Evolutionary conservation across 2,329 filamentous ascomycete species (phyloP).

Genomic region (Trichoderma arundinaceum): DNA sequence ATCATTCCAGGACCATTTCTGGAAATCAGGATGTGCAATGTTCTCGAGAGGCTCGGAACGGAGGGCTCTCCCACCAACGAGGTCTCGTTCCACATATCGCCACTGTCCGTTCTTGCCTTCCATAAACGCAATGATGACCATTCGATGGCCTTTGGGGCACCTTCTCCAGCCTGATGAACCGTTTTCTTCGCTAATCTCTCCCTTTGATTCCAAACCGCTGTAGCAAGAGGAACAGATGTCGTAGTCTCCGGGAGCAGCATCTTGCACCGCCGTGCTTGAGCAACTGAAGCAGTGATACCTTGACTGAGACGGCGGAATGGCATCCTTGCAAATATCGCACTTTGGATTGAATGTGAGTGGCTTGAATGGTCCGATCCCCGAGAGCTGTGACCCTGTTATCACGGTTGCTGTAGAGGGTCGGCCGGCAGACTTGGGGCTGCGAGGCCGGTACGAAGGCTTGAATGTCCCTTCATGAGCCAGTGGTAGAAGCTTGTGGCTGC

Average conservation of each 20-base stretch:
- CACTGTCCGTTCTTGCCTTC: slow-evolving; percentile 70
- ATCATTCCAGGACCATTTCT: slow-evolving; percentile 60
- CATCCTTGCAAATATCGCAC: slow-evolving; percentile 78
- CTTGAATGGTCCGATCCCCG: slow-evolving; percentile 62
- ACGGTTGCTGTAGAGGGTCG: slow-evolving; percentile 56
- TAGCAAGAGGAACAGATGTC: slow-evolving; percentile 86
- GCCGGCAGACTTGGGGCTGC: slow-evolving; percentile 52
- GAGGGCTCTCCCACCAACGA: slow-evolving; percentile 78
- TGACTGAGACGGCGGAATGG: slow-evolving; percentile 71
- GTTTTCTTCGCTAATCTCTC: slow-evolving; percentile 74
- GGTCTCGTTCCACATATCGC: slow-evolving; percentile 70
- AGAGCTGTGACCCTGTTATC: slow-evolving; percentile 53
- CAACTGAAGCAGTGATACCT: slow-evolving; percentile 84
- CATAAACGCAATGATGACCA: slow-evolving; percentile 79
- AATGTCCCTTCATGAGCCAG: slow-evolving; percentile 64
- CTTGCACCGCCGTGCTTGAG: slow-evolving; percentile 56
- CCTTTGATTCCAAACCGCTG: slow-evolving; percentile 64
- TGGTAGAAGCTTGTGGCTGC: slow-evolving; percentile 80
- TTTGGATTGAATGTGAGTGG: slow-evolving; percentile 73
- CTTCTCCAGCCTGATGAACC: slow-evolving; percentile 82
- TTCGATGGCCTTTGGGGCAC: slow-evolving; percentile 80
- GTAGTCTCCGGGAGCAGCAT: slow-evolving; percentile 72
- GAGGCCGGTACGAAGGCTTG: slow-evolving; percentile 42
- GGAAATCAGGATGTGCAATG: slow-evolving; percentile 46
- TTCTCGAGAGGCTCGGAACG: slow-evolving; percentile 60